Conservation (phyloP, 148 eudicot genomes). For the Vaccinium darrowii region DNA sequence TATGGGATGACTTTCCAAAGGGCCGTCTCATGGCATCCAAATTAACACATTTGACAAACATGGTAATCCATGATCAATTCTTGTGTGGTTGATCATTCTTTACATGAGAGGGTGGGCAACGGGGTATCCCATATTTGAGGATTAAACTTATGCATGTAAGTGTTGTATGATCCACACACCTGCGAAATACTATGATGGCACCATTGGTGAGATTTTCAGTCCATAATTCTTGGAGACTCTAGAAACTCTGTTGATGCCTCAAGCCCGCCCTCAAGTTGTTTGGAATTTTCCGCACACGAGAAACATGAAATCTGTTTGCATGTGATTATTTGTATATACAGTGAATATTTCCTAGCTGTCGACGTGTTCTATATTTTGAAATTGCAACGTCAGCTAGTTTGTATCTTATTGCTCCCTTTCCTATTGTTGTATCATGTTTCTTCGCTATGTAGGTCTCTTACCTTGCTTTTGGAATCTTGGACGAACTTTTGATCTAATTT, state of each 20-base stretch:
- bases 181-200: background rate
- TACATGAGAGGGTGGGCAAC: background rate
- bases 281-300: background rate
- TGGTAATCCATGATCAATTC: background rate
- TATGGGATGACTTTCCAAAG: background rate
- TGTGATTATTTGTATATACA: background rate
- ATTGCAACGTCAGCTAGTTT: too few species aligned
- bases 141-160: background rate
- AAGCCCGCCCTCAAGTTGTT: background rate
- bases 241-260: background rate
- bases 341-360: background rate
- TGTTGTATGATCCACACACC: background rate
- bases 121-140: background rate
- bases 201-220: background rate
- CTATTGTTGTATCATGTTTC: background rate
- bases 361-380: background rate
- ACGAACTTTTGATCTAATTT: conserved; percentile 1
- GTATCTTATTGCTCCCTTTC: background rate
- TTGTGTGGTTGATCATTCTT: background rate
- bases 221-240: background rate
- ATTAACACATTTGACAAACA: background rate
- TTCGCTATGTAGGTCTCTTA: background rate
- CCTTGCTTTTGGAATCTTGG: background rate
- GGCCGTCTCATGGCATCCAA: background rate
- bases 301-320: background rate